phyloP scores from a whole-genome alignment of 495 filamentous ascomycete species.

The Platismatia glauca region DNA sequence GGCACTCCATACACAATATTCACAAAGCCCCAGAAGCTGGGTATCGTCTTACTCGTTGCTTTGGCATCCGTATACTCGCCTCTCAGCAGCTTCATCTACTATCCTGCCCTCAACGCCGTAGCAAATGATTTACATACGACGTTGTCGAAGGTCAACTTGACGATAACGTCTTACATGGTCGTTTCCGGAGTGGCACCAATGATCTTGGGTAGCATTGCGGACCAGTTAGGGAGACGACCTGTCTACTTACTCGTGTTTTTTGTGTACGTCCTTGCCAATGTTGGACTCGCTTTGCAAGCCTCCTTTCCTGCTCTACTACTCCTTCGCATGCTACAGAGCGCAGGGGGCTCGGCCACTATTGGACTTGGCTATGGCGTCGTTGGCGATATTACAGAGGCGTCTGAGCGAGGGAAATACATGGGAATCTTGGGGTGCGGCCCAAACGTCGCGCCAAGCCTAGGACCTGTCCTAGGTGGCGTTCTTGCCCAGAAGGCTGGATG shows the following conservation, averaged over 20 bases:
- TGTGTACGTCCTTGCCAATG: slow-evolving; percentile 30
- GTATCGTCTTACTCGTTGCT: slow-evolving; percentile 58
- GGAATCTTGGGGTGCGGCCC: slow-evolving; percentile 13
- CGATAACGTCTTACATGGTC: slow-evolving; percentile 43
- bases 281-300: slow-evolving; percentile 32
- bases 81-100: slow-evolving; percentile 40
- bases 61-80: slow-evolving; percentile 43
- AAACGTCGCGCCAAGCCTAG: slow-evolving; percentile 26
- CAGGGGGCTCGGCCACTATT: slow-evolving; percentile 30
- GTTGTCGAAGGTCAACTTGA: slow-evolving; percentile 37
- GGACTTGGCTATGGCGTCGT: slow-evolving; percentile 36
- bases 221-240: slow-evolving; percentile 31
- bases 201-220: slow-evolving; percentile 31
- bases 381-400: slow-evolving; percentile 34
- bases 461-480: slow-evolving; percentile 39
- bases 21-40: slow-evolving; percentile 43
- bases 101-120: slow-evolving; percentile 37
- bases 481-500: slow-evolving; percentile 34
- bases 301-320: slow-evolving; percentile 30
- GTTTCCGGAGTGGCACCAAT: slow-evolving; percentile 36
- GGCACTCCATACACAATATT: slow-evolving; percentile 47
- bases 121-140: slow-evolving; percentile 33
- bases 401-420: slow-evolving; percentile 40
- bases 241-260: slow-evolving; percentile 30
- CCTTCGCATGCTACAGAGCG: slow-evolving; percentile 32